phyloP scores from a whole-genome alignment of 768 basidiomycete genomes.

The Cytidiella melzeri region DNA sequence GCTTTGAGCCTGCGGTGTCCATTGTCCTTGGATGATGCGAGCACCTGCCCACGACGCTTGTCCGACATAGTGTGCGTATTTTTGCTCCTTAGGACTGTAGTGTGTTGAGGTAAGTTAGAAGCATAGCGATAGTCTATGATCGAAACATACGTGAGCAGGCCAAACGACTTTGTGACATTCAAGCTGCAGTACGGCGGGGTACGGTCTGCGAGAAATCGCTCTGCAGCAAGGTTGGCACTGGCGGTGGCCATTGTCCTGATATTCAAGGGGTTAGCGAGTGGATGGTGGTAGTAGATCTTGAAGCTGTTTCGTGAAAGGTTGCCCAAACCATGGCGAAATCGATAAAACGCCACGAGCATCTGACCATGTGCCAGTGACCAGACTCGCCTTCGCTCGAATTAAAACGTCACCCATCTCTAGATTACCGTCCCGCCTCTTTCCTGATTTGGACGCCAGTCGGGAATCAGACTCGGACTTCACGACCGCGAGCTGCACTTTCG shows the following conservation, averaged over 20 bases:
- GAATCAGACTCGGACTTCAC: neutral
- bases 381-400: neutral
- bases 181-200: slow-evolving; percentile 71
- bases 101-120: neutral
- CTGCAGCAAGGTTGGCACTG: slow-evolving; percentile 32
- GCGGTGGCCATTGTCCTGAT: slow-evolving; percentile 24
- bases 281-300: slow-evolving; percentile 1
- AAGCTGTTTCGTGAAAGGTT: neutral
- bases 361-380: neutral
- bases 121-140: slow-evolving; percentile 5
- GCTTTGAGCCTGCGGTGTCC: slow-evolving; percentile 63
- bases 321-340: slow-evolving; percentile 4
- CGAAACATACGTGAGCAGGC: slow-evolving; percentile 49
- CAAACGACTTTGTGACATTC: slow-evolving; percentile 61
- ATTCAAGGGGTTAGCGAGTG: neutral
- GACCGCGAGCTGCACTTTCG: no score
- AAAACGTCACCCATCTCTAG: neutral
- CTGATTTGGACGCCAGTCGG: neutral
- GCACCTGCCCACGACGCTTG: slow-evolving; percentile 81
- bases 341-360: slow-evolving; percentile 1
- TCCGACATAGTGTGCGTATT: slow-evolving; percentile 69
- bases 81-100: slow-evolving; percentile 62
- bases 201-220: slow-evolving; percentile 73
- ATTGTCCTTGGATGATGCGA: slow-evolving; percentile 79
- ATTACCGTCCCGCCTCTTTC: neutral